Evolutionary conservation across 495 filamentous ascomycete species (phyloP), one percentile per base, ranked within the genome.

Genomic region (Umbilicaria muhlenbergii): DNA sequence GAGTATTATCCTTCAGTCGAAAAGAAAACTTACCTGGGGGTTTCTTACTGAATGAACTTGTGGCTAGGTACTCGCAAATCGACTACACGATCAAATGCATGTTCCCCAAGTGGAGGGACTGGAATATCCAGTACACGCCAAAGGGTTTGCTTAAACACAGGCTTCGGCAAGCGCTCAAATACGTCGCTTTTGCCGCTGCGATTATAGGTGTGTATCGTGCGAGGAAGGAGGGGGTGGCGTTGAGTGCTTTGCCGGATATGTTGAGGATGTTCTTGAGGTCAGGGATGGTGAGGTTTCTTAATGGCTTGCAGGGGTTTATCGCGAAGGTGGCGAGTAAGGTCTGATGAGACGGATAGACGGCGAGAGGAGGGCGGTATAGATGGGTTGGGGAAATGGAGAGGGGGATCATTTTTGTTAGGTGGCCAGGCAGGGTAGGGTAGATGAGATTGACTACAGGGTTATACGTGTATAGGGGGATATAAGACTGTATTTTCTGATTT

Each of bases 221-320:
- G 78, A 74, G 51, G 81, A 81, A 61, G 65, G 80, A 48, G 64
- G 75, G 49, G 84, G 84, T 53, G 71, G 77, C 52, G 80, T 83
- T 24, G 63, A 63, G 36, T 78, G 74, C 50, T 84, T 78, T 55
- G 72, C 72, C 41, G 80, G 80, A 4, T 85, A 84, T 48, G 73
- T 69, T 39, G 78, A 81, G 61, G 78, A 73, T 11, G 78, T 62
- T 55, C 63, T 64, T 11, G 73, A 77, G 53, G 74, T 77, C 42
- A 72, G 76, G 45, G 71, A 71, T 40, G 75, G 73, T 17, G 60
- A 65, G 42, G 63, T 58, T 36, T 62, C 68, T 45, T 64, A 65
- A 46, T 67, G 64, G 38, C 63, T 63, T 45, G 54, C 62, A 47
- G 67, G 68, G 48, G 65, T 28, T 28, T 28, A 1, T 6, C 4